These are phyloP conservation scores for Termitomyces heimii DNA, from an alignment of 768 basidiomycete species.

Conservation along the genomic window DNA sequence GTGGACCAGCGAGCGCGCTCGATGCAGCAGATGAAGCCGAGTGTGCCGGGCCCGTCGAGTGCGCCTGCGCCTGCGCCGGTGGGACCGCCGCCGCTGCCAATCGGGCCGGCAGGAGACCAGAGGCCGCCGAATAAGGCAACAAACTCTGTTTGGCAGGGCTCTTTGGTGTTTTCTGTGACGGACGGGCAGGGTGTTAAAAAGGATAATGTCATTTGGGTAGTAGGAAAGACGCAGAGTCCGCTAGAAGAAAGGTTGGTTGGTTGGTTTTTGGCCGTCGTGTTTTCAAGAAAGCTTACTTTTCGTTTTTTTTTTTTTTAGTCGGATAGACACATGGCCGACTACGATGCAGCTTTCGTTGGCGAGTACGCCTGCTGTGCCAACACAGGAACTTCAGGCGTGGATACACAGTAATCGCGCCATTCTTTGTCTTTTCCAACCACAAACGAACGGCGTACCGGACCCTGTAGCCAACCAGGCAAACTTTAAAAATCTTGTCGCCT, in stretches of 20 bases:
- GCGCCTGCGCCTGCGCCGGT: not conserved
- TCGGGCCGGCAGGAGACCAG: not conserved
- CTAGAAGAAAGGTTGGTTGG: constrained; percentile 34
- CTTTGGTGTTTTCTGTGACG: constrained; percentile 38
- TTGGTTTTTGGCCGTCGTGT: too few relatives aligned
- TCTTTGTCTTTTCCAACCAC: constrained; percentile 35
- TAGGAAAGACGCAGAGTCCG: constrained; percentile 21
- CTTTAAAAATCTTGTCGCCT: constrained; percentile 33
- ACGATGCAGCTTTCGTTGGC: constrained; percentile 34
- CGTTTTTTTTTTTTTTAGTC: constrained; percentile 32
- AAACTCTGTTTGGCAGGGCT: constrained; percentile 39
- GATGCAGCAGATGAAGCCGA: constrained; percentile 10
- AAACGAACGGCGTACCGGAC: constrained; percentile 23
- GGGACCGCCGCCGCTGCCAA: not conserved
- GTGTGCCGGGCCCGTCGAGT: constrained; percentile 3
- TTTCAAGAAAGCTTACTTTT: too few relatives aligned
- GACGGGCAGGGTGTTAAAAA: constrained; percentile 28
- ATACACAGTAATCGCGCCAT: constrained; percentile 32
- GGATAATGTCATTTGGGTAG: constrained; percentile 38
- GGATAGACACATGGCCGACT: constrained; percentile 47
- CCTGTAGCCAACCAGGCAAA: constrained; percentile 33
- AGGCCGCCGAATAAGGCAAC: not conserved
- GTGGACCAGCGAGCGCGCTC: constrained; percentile 28
- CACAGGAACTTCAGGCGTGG: constrained; percentile 40
- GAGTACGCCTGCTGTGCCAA: constrained; percentile 33